phyloP scores from a whole-genome alignment of 371 early-diverging fungal genomes.

The Mucor racemosus region DNA sequence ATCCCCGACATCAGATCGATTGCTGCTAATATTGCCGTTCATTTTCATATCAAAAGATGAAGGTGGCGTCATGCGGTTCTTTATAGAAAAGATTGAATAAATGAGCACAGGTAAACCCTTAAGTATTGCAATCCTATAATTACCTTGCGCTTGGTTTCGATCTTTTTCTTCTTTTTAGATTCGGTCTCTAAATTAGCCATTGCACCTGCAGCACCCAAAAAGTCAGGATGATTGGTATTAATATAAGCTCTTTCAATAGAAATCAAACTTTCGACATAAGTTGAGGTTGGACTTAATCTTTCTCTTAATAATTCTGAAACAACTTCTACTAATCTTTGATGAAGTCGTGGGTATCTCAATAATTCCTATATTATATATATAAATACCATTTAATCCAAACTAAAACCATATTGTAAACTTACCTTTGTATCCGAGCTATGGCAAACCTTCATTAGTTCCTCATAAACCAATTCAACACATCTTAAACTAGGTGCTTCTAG shows the following conservation, averaged over 20 bases:
- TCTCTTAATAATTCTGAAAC: slow-evolving; percentile 84
- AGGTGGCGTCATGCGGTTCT: slow-evolving; percentile 19
- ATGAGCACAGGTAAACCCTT: neutral
- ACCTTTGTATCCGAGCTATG: slow-evolving; percentile 85
- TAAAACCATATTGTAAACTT: slow-evolving; percentile 1
- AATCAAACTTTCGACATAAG: slow-evolving; percentile 86
- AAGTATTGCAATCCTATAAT: neutral
- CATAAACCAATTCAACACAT: slow-evolving; percentile 86
- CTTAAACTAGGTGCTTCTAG: slow-evolving; percentile 86
- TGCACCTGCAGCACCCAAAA: slow-evolving; percentile 86
- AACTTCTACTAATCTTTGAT: slow-evolving; percentile 81
- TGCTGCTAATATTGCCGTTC: slow-evolving; percentile 5
- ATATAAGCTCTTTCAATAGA: slow-evolving; percentile 91
- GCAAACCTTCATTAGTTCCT: slow-evolving; percentile 89
- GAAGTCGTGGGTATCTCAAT: slow-evolving; percentile 82
- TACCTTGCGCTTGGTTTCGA: slow-evolving; percentile 32
- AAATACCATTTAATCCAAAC: neutral
- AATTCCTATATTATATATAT: slow-evolving; percentile 56
- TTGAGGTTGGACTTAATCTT: slow-evolving; percentile 75
- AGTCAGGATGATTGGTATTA: slow-evolving; percentile 94
- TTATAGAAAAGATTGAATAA: neutral
- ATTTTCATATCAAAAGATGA: slow-evolving; percentile 15
- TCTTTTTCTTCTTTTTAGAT: slow-evolving; percentile 57
- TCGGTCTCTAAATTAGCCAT: slow-evolving; percentile 65
- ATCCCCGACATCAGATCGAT: slow-evolving; percentile 6